phyloP scores from a whole-genome alignment of 257 asterid species.

The Ehretia macrophylla region DNA sequence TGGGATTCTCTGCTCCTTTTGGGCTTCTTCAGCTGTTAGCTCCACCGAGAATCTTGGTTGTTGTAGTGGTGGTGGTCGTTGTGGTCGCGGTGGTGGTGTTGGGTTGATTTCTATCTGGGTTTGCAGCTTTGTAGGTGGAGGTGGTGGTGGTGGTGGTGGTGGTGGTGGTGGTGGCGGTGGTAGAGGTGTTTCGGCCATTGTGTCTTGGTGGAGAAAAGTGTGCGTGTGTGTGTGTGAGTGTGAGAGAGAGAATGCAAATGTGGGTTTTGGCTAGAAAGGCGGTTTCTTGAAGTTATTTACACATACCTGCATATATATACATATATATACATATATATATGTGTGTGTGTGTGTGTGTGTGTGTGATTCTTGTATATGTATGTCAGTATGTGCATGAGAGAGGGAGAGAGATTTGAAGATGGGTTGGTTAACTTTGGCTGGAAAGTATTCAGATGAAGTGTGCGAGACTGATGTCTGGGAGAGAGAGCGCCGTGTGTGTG shows the following conservation, averaged over 20 bases:
- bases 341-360: not conserved
- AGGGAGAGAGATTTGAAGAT: too few relatives aligned
- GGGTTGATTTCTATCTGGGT: not conserved
- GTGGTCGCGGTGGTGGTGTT: not conserved
- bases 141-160: not conserved
- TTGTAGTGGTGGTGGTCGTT: constrained; percentile 11
- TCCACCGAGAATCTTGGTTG: constrained; percentile 39
- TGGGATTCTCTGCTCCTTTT: constrained; percentile 45
- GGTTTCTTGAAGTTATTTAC: too few relatives aligned
- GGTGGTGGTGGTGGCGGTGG: not conserved
- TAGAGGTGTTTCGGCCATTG: not conserved
- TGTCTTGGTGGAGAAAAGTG: too few relatives aligned
- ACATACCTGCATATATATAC: too few relatives aligned
- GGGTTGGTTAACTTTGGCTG: too few relatives aligned
- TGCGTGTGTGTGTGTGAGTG: not conserved
- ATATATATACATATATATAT: too few relatives aligned
- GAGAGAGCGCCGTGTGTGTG: too few relatives aligned
- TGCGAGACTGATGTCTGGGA: too few relatives aligned
- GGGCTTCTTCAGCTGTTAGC: constrained; percentile 36
- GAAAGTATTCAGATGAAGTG: too few relatives aligned
- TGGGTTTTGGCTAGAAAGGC: not conserved
- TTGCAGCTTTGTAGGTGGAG: not conserved
- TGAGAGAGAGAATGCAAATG: not conserved
- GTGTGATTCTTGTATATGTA: too few relatives aligned
- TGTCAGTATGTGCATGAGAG: too few relatives aligned